Percentiles rank a stretch among this genome's conserved stretches.
Evolutionary conservation across 78 protist species (phyloP).

Genomic region (Acrasis kona): DNA sequence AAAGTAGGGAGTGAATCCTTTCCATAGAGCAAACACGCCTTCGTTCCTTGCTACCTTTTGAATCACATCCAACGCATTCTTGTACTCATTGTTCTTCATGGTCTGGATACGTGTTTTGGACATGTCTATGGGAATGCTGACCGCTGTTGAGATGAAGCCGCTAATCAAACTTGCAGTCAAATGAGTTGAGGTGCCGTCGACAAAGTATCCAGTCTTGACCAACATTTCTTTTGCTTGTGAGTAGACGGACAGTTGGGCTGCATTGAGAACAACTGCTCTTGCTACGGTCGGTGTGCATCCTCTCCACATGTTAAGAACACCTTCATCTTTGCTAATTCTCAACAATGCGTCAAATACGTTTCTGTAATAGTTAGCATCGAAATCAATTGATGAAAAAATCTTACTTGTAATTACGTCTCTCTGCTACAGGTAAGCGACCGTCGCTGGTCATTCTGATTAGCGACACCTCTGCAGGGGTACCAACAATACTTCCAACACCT

Average conservation of each 20-base stretch:
- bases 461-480: slow-evolving; percentile 28
- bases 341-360: slow-evolving; percentile 12
- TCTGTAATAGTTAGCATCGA: too few relatives aligned
- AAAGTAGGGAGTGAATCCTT: slow-evolving; percentile 22
- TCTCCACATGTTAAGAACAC: slow-evolving; percentile 6
- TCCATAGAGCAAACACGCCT: slow-evolving; percentile 10
- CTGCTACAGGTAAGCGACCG: not conserved
- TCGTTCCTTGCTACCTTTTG: not conserved
- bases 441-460: slow-evolving; percentile 30
- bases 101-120: not conserved
- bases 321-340: slow-evolving; percentile 14
- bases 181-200: not conserved
- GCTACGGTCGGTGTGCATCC: slow-evolving; percentile 20
- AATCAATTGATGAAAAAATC: too few relatives aligned
- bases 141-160: slow-evolving; percentile 21
- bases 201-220: not conserved
- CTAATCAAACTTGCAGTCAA: not conserved
- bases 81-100: slow-evolving; percentile 6
- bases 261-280: slow-evolving; percentile 8
- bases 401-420: slow-evolving; percentile 14
- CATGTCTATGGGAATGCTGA: not conserved
- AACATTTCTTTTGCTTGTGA: slow-evolving; percentile 16
- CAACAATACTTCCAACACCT: slow-evolving; percentile 16
- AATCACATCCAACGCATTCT: not conserved
- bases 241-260: slow-evolving; percentile 20